Percentiles rank a stretch among this genome's conserved stretches.
phyloP scores from a whole-genome alignment of 78 protist genomes.

The Dictyostelium citrinum region DNA sequence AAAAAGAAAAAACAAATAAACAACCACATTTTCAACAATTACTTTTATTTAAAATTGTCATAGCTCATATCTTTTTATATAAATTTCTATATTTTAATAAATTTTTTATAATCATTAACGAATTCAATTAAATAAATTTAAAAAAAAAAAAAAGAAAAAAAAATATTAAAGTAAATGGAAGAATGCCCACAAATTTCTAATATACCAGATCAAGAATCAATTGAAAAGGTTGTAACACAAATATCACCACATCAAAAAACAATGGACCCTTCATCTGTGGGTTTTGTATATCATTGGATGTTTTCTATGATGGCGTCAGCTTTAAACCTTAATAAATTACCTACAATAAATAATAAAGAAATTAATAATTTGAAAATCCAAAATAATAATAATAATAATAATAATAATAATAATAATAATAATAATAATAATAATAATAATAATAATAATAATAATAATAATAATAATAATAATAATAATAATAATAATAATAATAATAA shows the following conservation, averaged over 20 bases:
- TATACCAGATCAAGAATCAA: conserved; percentile 19
- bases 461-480: background rate
- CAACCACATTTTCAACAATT: no score
- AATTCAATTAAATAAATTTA: background rate
- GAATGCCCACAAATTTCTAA: conserved; percentile 17
- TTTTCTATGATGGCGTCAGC: conserved; percentile 67
- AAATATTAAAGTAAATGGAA: conserved; percentile 17
- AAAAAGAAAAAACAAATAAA: background rate
- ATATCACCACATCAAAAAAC: conserved; percentile 40
- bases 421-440: background rate
- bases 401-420: background rate
- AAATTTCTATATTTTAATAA: background rate
- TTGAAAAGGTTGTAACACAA: conserved; percentile 7
- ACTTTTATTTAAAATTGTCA: no score
- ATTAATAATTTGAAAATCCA: background rate
- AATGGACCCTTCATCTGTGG: conserved; percentile 58
- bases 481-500: background rate
- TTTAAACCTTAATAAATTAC: background rate
- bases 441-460: background rate
- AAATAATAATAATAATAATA: background rate
- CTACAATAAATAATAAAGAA: background rate
- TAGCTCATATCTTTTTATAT: no score
- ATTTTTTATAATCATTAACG: no score
- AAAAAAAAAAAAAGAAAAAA: background rate
- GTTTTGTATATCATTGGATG: conserved; percentile 74